Evolutionary conservation across 768 basidiomycete species (phyloP), one percentile per base, ranked within the genome.

Genomic region (Daedaleopsis sinensis): DNA sequence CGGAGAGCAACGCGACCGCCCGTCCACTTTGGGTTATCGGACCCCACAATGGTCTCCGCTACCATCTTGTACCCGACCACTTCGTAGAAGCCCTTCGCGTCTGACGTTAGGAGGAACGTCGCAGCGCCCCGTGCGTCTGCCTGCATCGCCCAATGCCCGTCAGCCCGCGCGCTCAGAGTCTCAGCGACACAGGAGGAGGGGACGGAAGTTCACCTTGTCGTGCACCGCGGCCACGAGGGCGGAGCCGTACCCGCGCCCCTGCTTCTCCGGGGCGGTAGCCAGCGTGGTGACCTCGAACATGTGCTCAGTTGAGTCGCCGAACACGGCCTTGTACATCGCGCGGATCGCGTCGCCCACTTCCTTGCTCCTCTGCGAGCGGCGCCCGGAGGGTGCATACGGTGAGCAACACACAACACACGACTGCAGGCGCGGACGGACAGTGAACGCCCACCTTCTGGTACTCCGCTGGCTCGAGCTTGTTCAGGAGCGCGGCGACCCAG

Each of bases 21-120:
- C 3, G 36, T 36, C 55, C 55, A 62, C 19, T 36, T 43, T 24
- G 56, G 61, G 42, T 62, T 52, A n/a, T 57, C 44, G 1, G 21
- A 19, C 0, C 61, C 61, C 7, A 57, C 11, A 3, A 54, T 43
- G 35, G 19, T 49, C 21, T 62, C 55, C 21, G 49, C 48, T 13
- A 57, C 51, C 7, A 52, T 19, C 10, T 47, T 39, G 37, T 57
- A 62, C 2, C 61, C 56, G 11, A 62, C 38, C 9, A 42, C 52
- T 43, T 62, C 39, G 52, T 62, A 62, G 44, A 62, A 62, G 1
- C 11, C 39, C 13, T 58, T n/a, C 1, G 49, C 39, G 43, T 62
- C 50, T 1, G 35, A 37, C 6, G 52, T 52, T 32, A 52, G n/a
- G 15, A 56, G 24, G 5, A 37, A 62, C 10, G 47, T 52, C 3